These are phyloP conservation scores for Ceratocystis diversiconidia DNA, from an alignment of 2,329 filamentous ascomycete genomes.

Conservation along the genomic window DNA sequence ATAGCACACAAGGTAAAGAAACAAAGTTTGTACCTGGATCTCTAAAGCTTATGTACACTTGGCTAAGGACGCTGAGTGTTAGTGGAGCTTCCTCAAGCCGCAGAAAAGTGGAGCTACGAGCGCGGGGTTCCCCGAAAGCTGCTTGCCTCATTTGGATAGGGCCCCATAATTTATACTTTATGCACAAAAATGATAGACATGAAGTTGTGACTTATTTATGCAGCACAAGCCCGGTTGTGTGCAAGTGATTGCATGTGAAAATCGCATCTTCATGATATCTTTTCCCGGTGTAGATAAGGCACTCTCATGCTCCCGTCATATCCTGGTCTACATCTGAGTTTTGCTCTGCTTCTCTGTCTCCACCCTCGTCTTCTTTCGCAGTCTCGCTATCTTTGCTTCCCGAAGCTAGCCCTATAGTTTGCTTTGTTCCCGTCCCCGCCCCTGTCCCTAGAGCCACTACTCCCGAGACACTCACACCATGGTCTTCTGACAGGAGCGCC, in stretches of 20 bases:
- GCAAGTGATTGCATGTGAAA: no score
- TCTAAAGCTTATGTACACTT: background rate
- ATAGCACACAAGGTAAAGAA: no score
- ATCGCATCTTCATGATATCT: background rate
- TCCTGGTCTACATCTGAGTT: conserved; percentile 6
- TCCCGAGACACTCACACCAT: conserved; percentile 15
- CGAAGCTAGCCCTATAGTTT: background rate
- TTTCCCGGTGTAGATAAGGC: background rate
- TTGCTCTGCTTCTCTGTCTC: background rate
- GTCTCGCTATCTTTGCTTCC: background rate
- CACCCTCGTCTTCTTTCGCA: background rate
- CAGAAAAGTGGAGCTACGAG: conserved; percentile 11
- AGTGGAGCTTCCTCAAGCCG: background rate
- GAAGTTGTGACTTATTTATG: background rate
- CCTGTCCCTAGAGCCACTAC: background rate
- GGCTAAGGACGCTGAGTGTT: background rate
- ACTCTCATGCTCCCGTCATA: background rate
- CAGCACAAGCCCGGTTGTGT: background rate
- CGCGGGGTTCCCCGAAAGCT: conserved; percentile 18
- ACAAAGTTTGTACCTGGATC: background rate
- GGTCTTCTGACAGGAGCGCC: conserved; percentile 15
- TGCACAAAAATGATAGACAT: background rate
- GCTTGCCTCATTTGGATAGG: background rate
- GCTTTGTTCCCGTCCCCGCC: background rate
- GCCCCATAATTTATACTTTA: background rate